Conservation (phyloP, 495 filamentous ascomycete genomes). For the Penicillium silybi region DNA sequence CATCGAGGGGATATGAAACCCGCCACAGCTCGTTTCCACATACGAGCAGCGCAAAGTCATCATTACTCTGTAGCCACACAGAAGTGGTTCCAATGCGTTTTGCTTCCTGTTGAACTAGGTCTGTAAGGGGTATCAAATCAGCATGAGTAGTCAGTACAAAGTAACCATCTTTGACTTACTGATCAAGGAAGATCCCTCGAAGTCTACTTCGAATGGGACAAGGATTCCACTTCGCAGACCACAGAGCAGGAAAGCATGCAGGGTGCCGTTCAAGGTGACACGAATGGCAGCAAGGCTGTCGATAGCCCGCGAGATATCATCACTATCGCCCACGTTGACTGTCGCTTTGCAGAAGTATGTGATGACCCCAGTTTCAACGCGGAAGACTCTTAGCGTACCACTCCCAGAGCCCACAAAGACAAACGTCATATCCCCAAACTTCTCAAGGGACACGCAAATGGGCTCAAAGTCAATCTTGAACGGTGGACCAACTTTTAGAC, state of each 20-base stretch:
- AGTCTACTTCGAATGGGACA: conserved; percentile 30
- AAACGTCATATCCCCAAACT: conserved; percentile 22
- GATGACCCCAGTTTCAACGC: conserved; percentile 17
- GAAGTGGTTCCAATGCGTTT: conserved; percentile 36
- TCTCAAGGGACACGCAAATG: conserved; percentile 33
- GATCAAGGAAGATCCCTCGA: conserved; percentile 14
- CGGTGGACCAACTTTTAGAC: conserved; percentile 14
- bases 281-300: conserved; percentile 34
- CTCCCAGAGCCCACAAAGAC: conserved; percentile 36
- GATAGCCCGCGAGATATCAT: conserved; percentile 37
- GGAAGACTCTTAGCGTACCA: conserved; percentile 33
- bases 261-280: neutral
- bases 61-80: conserved; percentile 30
- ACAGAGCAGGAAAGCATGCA: conserved; percentile 32
- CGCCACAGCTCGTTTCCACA: conserved; percentile 43
- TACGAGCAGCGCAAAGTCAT: conserved; percentile 28
- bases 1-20: conserved; percentile 22
- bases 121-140: conserved; percentile 15
- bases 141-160: neutral
- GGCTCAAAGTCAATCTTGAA: conserved; percentile 30
- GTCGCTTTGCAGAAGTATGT: conserved; percentile 14
- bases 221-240: conserved; percentile 43
- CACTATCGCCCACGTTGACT: conserved; percentile 10
- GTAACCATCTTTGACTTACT: conserved; percentile 16
- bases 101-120: conserved; percentile 23